A percentile compares a stretch with the other conserved stretches of the same genome.
Evolutionary conservation across 2,329 filamentous ascomycete genomes (phyloP).

Genomic region (Trichoderma gracile): DNA sequence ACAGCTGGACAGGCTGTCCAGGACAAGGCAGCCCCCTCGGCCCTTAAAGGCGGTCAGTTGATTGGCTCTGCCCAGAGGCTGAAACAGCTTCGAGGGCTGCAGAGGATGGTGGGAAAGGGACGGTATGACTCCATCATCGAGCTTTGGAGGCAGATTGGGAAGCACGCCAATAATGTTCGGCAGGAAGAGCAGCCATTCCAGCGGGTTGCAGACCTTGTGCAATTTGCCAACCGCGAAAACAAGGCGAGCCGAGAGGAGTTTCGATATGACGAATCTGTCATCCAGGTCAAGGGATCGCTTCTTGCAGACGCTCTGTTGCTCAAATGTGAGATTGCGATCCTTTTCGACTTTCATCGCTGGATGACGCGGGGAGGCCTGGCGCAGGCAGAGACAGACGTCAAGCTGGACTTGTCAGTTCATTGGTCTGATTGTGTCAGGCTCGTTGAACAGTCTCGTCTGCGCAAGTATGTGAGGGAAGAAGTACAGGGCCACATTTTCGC

Average conservation of each 20-base stretch:
- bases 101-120: conserved; percentile 8
- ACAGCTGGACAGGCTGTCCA: neutral
- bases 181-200: conserved; percentile 53
- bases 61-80: conserved; percentile 2
- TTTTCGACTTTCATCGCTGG: conserved; percentile 43
- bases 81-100: conserved; percentile 9
- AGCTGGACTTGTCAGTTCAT: conserved; percentile 36
- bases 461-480: conserved; percentile 45
- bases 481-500: conserved; percentile 54
- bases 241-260: conserved; percentile 34
- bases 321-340: conserved; percentile 50
- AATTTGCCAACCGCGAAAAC: conserved; percentile 40
- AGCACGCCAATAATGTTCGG: conserved; percentile 35
- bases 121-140: conserved; percentile 24
- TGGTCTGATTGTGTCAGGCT: conserved; percentile 45
- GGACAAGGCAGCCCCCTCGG: neutral
- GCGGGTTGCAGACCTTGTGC: conserved; percentile 48
- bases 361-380: conserved; percentile 6
- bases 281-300: conserved; percentile 43
- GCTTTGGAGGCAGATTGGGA: conserved; percentile 25
- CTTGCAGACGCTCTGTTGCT: conserved; percentile 48
- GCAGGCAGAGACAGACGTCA: conserved; percentile 21
- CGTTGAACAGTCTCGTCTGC: conserved; percentile 40
- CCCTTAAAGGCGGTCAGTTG: neutral
- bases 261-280: conserved; percentile 38